Evolutionary conservation across 495 filamentous ascomycete genomes (phyloP).

Genomic region (Xylaria curta): DNA sequence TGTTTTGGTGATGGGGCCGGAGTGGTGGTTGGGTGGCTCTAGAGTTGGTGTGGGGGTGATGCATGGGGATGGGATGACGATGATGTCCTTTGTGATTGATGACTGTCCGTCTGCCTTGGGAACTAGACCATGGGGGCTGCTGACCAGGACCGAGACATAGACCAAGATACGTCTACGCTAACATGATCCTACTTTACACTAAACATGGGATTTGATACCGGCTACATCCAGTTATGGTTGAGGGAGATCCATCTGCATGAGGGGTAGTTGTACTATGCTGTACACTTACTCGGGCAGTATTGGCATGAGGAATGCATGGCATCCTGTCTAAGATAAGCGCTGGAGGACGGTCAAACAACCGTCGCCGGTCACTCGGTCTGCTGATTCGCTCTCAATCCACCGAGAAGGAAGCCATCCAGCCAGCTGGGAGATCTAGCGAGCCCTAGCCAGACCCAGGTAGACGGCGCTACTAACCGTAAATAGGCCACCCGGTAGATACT

Average conservation of each 20-base stretch:
- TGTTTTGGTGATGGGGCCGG: conserved; percentile 2
- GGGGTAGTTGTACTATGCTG: conserved; percentile 6
- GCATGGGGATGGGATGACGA: conserved; percentile 13
- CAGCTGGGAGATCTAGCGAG: conserved; percentile 28
- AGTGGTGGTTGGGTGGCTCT: conserved; percentile 7
- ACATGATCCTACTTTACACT: neutral
- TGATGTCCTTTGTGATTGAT: conserved; percentile 12
- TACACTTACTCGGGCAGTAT: neutral
- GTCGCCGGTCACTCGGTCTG: conserved; percentile 4
- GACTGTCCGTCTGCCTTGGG: conserved; percentile 7
- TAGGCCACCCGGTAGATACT: conserved; percentile 10
- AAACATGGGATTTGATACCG: conserved; percentile 17
- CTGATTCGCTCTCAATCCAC: conserved; percentile 17
- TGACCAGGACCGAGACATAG: conserved; percentile 12
- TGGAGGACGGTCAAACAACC: neutral
- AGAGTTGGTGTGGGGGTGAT: conserved; percentile 10
- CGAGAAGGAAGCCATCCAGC: conserved; percentile 22
- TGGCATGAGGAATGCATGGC: neutral
- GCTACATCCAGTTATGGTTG: conserved; percentile 1
- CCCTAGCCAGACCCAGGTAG: conserved; percentile 23
- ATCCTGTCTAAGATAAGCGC: conserved; percentile 18
- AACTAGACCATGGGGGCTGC: conserved; percentile 10
- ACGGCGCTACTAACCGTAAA: conserved; percentile 27
- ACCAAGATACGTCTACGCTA: neutral
- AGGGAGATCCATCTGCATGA: conserved; percentile 21